Evolutionary conservation across 2,329 filamentous ascomycete species (phyloP), one percentile per base, ranked within the genome.

Genomic region (Colletotrichum kahawae): DNA sequence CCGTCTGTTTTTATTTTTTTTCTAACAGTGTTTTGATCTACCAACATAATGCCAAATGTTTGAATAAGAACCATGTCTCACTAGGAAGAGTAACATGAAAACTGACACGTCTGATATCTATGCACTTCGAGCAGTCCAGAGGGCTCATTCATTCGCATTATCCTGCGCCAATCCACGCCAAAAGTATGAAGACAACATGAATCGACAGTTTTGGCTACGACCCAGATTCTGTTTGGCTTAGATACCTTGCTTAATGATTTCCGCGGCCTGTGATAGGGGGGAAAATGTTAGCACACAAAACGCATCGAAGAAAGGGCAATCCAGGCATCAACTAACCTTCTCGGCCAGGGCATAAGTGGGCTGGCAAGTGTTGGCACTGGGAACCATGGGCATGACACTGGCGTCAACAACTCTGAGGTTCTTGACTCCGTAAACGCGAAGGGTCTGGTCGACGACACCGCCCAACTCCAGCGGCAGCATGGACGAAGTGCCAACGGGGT

Each of bases 401-500:
- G 82, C 82, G 34, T 83, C 82, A 3, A 81, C 73, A 0, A 83
- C 79, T 10, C 81, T 76, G 7, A 83, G 64, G 1, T 77, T 77
- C 27, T 76, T 73, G 0, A 83, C 79, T 2, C 82, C 82, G 33
- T 83, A 81, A 1, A 83, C 82, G 2, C 79, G 74, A 1, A 83
- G 76, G 4, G 79, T 76, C 21, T 79, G 76, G 33, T 83, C 81
- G 8, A 83, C 82, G 1, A 83, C 82, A 4, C 84, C 84, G 0
- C 79, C 82, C 13, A 83, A 79, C 29, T 85, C 83, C 31, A 81
- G 79, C 3, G 87, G 87, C 76, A 87, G 80, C 88, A 90, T 90
- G 16, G 86, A 84, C 51, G 85, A 84, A 16, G 87, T 90, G 13
- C 90, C 87, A 3, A 83, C 79, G 1, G 87, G 84, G 78, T 91